Percentiles rank a stretch among this genome's conserved stretches.
Conservation (phyloP, 1,139 yeast species). For the Pichiaceae sp. region DNA sequence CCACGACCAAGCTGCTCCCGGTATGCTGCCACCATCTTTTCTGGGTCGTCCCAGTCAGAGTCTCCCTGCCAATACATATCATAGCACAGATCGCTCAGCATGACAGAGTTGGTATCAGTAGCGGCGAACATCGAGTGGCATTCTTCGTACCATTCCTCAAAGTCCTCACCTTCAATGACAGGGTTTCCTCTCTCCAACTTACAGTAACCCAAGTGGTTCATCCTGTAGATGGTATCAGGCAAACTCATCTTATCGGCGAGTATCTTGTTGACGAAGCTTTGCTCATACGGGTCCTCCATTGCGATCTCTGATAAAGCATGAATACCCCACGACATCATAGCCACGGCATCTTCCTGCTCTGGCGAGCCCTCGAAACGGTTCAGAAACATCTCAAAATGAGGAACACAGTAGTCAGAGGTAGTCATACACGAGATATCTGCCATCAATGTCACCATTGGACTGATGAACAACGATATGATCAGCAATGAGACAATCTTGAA, state of each 20-base stretch:
- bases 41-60: no score
- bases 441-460: slow-evolving; percentile 12
- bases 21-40: slow-evolving; percentile 27
- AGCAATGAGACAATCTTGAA: slow-evolving; percentile 13
- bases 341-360: background rate
- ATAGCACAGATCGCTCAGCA: slow-evolving; percentile 34
- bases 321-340: no score
- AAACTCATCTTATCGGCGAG: slow-evolving; percentile 3
- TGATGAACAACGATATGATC: slow-evolving; percentile 16
- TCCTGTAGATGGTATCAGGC: slow-evolving; percentile 22
- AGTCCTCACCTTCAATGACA: background rate
- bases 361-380: background rate
- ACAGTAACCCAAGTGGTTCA: slow-evolving; percentile 45
- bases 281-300: no score
- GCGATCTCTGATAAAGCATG: no score
- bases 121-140: slow-evolving; percentile 33
- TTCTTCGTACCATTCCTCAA: no score
- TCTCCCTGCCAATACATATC: no score
- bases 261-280: background rate
- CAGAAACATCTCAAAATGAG: slow-evolving; percentile 35
- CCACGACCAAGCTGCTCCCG: slow-evolving; percentile 9
- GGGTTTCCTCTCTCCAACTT: no score
- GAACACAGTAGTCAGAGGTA: slow-evolving; percentile 31
- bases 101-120: slow-evolving; percentile 36
- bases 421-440: slow-evolving; percentile 18